Evolutionary conservation across 495 filamentous ascomycete species (phyloP).

Genomic region (Lindgomyces ingoldianus): DNA sequence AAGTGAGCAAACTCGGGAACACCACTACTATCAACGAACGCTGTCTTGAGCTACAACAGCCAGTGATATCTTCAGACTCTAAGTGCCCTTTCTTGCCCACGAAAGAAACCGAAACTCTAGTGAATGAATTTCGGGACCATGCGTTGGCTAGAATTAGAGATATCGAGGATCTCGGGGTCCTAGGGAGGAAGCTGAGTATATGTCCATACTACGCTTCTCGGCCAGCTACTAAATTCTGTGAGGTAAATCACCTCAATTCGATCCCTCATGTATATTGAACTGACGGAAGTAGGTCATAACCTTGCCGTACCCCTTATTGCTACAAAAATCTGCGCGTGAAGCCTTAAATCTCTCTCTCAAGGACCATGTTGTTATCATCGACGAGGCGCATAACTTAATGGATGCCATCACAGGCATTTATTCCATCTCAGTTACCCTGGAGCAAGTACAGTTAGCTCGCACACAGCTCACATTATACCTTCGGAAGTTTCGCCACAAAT

Average conservation of each 20-base stretch:
- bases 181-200: conserved; percentile 77
- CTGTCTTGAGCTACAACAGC: conserved; percentile 88
- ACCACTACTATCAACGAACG: conserved; percentile 88
- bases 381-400: conserved; percentile 98
- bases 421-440: conserved; percentile 71
- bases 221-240: conserved; percentile 75
- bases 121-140: conserved; percentile 85
- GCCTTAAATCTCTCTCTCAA: conserved; percentile 83
- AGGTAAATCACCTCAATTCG: conserved; percentile 49
- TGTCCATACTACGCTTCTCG: conserved; percentile 97
- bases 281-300: conserved; percentile 71
- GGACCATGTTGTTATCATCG: conserved; percentile 86
- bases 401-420: conserved; percentile 88
- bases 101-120: conserved; percentile 68
- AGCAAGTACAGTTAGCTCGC: conserved; percentile 69
- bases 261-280: background rate
- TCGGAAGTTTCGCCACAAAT: conserved; percentile 79
- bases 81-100: conserved; percentile 80
- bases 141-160: conserved; percentile 82
- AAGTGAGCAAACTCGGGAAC: conserved; percentile 69
- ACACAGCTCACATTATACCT: conserved; percentile 78
- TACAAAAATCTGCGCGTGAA: conserved; percentile 87
- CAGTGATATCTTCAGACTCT: conserved; percentile 62
- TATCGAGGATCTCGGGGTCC: conserved; percentile 82
- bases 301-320: conserved; percentile 84